phyloP scores from a whole-genome alignment of 2,329 filamentous ascomycete species.

The Albophoma yamanashiensis region DNA sequence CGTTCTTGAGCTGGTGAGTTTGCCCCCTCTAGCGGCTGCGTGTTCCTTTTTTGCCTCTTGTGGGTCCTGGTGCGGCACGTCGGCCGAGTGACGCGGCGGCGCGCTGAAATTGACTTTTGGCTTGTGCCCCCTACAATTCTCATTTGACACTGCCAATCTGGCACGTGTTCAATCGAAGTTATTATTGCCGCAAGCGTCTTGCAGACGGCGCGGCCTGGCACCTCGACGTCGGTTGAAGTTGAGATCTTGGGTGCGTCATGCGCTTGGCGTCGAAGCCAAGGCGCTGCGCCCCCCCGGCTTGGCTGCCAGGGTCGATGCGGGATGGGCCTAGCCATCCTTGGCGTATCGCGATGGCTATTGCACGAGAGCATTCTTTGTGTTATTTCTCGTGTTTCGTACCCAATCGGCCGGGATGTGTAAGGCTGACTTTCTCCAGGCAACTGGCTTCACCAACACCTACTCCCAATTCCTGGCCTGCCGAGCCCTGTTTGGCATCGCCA shows the following conservation, averaged over 20 bases:
- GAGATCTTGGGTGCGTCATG: not conserved
- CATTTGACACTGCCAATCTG: not conserved
- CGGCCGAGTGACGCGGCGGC: not conserved
- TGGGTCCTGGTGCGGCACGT: not conserved
- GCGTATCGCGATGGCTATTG: not conserved
- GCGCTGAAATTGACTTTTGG: not conserved
- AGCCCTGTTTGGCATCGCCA: constrained; percentile 67
- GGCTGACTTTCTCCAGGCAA: constrained; percentile 29
- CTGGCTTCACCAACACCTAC: constrained; percentile 60
- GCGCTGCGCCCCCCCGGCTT: constrained; percentile 6
- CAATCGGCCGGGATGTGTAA: not conserved
- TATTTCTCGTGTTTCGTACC: not conserved
- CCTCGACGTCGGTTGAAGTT: not conserved
- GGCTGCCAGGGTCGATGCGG: constrained; percentile 1
- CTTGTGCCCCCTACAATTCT: not conserved
- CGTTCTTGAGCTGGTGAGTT: constrained; percentile 54
- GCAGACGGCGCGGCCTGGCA: not conserved
- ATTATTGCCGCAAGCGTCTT: not conserved
- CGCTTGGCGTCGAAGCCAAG: not conserved
- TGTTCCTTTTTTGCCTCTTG: not conserved
- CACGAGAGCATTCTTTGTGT: not conserved
- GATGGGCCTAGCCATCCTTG: not conserved
- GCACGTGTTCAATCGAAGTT: not conserved
- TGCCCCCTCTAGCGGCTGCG: not conserved
- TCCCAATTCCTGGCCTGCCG: constrained; percentile 63